A percentile compares a stretch with the other conserved stretches of the same genome.
These are phyloP conservation scores for Lodderomyces pseudojiufengensis DNA, from an alignment of 1,139 yeast genomes.

Conservation along the genomic window DNA sequence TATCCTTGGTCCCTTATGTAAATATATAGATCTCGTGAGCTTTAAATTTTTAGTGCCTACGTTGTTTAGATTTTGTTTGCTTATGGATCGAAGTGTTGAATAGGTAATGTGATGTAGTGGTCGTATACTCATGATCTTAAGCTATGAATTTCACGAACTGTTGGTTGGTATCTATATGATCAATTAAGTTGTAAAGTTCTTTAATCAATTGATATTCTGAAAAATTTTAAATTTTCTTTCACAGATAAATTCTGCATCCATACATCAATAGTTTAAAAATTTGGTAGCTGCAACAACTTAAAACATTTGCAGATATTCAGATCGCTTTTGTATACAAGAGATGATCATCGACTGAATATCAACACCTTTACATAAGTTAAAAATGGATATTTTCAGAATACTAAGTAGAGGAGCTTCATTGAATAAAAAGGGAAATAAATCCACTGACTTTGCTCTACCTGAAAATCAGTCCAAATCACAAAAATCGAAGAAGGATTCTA, in stretches of 20 bases:
- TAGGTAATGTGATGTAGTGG: constrained; percentile 9
- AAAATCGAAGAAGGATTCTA: constrained; percentile 32
- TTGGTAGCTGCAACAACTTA: no score
- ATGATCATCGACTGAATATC: neutral
- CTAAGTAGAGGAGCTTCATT: constrained; percentile 82
- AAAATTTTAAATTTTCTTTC: no score
- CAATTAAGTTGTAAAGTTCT: neutral
- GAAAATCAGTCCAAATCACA: constrained; percentile 12
- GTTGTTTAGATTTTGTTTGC: no score
- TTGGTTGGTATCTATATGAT: neutral
- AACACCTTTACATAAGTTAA: neutral
- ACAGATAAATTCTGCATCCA: no score
- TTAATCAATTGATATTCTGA: neutral
- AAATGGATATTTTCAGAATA: constrained; percentile 87
- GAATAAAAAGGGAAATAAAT: constrained; percentile 46
- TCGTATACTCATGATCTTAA: constrained; percentile 16
- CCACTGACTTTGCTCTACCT: constrained; percentile 46
- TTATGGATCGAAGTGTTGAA: no score
- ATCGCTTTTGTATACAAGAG: no score
- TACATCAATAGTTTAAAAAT: no score
- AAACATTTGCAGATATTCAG: no score
- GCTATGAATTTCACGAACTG: neutral
- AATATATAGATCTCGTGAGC: constrained; percentile 21
- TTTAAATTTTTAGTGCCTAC: neutral
- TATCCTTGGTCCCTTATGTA: constrained; percentile 61